Base-by-base conservation (phyloP, 495 filamentous ascomycete genomes). In the Clohesyomyces aquaticus region DNA sequence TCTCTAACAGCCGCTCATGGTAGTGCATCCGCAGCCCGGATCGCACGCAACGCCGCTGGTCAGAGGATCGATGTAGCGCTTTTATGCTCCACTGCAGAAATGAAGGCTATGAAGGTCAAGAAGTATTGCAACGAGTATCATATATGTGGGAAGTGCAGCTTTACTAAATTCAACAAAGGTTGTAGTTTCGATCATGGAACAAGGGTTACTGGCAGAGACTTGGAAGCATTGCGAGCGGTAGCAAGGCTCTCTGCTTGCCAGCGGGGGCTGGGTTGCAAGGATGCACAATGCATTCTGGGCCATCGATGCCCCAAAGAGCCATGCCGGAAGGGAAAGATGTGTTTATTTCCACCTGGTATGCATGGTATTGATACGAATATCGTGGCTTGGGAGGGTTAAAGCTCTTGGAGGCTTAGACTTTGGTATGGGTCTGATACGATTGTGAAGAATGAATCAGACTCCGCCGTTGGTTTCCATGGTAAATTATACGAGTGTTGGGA, bases 51-150 rank as follows among this genome's bases (percentile, higher is more conserved):
- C 21, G 29, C 53, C 3, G 29, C 53, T 12, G 53, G 53, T 6
- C 53, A 56, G 16, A 56, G 53, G 23, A 45, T 56, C 32, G 29
- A 56, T 22, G 3, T 43, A 32, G 26, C 3, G 3, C 29, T 56
- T 2, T 14, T 19, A 1, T 41, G 32, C 53, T 25, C 53, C 29
- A 19, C 10, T 4, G 53, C 29, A 2, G 53, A 56, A 1, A n/a
- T 42, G 2, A 56, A 56, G 21, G 35, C 32, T 21, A 43, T 43
- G 21, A 56, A 43, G 22, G n/a, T 19, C 8, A 56, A 43, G n/a
- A 41, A 45, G 21, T 22, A n/a, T 12, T 56, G 53, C 53, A 56
- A 56, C 18, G 53, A 56, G 53, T 56, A 42, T 22, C 53, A 56
- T 11, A 21, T 56, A 4, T 32, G 11, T 16, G 27, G 53, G n/a